A percentile compares a stretch with the other conserved stretches of the same genome.
Conservation (phyloP, 2,329 filamentous ascomycete genomes). For the Ceratocystis albifundus region DNA sequence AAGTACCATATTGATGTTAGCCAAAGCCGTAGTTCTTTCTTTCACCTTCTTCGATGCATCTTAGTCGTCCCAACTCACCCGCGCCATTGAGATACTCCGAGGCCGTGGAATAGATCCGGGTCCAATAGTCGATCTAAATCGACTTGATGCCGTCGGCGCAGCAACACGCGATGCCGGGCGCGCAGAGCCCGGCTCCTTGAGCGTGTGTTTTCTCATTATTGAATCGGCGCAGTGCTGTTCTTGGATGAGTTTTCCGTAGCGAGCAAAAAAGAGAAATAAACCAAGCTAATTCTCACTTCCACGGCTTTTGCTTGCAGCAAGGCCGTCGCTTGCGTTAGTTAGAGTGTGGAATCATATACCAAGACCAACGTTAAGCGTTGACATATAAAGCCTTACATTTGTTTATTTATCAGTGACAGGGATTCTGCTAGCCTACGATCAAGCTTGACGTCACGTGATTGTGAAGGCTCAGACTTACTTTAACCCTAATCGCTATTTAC, state of each 20-base stretch:
- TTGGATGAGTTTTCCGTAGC: neutral
- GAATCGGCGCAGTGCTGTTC: neutral
- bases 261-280: neutral
- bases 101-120: constrained; percentile 17
- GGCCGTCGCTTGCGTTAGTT: no score
- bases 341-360: no score
- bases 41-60: neutral
- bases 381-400: neutral
- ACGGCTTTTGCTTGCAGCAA: no score
- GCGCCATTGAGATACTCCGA: constrained; percentile 15
- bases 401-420: neutral
- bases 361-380: neutral
- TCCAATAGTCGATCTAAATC: constrained; percentile 20
- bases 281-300: neutral
- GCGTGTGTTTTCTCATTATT: constrained; percentile 19
- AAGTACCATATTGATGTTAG: constrained; percentile 25
- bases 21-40: constrained; percentile 27
- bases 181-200: constrained; percentile 20
- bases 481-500: neutral
- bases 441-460: neutral
- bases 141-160: constrained; percentile 15
- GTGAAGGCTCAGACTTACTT: neutral
- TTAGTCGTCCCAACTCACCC: constrained; percentile 10
- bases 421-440: neutral
- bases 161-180: constrained; percentile 22